Base-by-base conservation (phyloP, 2,329 filamentous ascomycete genomes). In the Fonsecaea nubica region DNA sequence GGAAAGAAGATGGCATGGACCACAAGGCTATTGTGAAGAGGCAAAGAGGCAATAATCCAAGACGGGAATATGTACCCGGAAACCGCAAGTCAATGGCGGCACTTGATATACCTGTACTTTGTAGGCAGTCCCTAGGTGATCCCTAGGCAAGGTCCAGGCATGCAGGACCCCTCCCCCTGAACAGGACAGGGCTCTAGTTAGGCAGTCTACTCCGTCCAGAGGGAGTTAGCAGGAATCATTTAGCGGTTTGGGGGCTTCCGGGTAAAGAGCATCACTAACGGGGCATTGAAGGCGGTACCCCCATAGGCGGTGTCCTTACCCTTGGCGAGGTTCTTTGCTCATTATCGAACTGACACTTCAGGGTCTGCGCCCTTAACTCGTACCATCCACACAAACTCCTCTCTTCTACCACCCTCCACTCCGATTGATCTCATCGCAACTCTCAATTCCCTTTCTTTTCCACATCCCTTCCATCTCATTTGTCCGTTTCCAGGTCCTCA, bases 371-470 rank as follows among this genome's bases (percentile, higher is more conserved):
- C 53, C n/a, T 32, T 32, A 32, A 32, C 30, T 32, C 30, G 30
- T 55, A n/a, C 57, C 33, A 40, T 50, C 21, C 40, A 42, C n/a
- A 45, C 40, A 59, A 13, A 21, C 15, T 33, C 7, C 40, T 18
- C 35, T 54, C 50, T 35, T 54, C 58, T 48, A 35, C 58, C 18
- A 33, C 33, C 58, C 33, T 52, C 25, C 33, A 15, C 60, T 63
- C 60, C 38, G 21, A 48, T 38, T 63, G 60, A 63, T 63, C 60
- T 63, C 60, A 63, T 63, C 60, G 60, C 55, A 38, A 56, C 52
- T 62, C 40, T 33, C 54, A 38, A 25, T 64, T 13, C 45, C 56
- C 62, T 60, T 59, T 30, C 56, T 42, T 64, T 53, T 52, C 35
- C 38, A 32, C 38, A 42, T 12, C 60, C 9, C 50, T 42, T 50